Evolutionary conservation across 2,329 filamentous ascomycete genomes (phyloP), one percentile per base, ranked within the genome.

Genomic region (Phyllosticta citriasiana): DNA sequence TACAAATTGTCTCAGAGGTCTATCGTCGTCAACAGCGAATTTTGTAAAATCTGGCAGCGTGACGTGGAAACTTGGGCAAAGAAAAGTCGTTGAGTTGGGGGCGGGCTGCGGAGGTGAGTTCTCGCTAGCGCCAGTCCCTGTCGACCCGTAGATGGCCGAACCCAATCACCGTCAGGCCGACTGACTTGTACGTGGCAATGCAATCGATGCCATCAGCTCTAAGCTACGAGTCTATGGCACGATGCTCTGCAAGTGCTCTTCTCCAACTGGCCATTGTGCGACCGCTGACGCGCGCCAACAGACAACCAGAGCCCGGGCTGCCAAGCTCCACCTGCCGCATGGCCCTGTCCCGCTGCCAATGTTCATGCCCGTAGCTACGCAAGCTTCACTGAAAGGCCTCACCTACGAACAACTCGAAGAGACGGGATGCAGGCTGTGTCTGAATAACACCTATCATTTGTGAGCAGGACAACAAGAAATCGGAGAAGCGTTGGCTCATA

Each of bases 331-430:
- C 55, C 85, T 99, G 26, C 93, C 94, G 57, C 95, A 99, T 84
- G 94, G 94, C 62, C 82, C 88, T 1, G 58, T 60, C 40, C 58
- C 55, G n/a, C 22, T 60, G 12, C 94, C 95, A 7, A 86, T 97
- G 62, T 99, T 99, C 76, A 99, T 99, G 94, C 94, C 94, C 16
- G 94, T 99, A 53, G 94, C 94, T 30, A 99, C 94, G 0, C 94
- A 99, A 76, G 94, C 90, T 0, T 96, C 93, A 0, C 81, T 99
- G 50, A 99, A 99, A 73, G 94, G 94, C 53, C 70, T 99, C 61
- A 97, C 94, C 0, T 91, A 93, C 1, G 87, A 93, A 66, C 94
- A 99, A 71, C 80, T 99, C 2, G 92, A 94, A 68, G 87, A 90
- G 59, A 95, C 92, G 0, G 86, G 89, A 53, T 99, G 95, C 70